phyloP scores from a whole-genome alignment of 129 eudicot genomes.

The Scalesia atractyloides region DNA sequence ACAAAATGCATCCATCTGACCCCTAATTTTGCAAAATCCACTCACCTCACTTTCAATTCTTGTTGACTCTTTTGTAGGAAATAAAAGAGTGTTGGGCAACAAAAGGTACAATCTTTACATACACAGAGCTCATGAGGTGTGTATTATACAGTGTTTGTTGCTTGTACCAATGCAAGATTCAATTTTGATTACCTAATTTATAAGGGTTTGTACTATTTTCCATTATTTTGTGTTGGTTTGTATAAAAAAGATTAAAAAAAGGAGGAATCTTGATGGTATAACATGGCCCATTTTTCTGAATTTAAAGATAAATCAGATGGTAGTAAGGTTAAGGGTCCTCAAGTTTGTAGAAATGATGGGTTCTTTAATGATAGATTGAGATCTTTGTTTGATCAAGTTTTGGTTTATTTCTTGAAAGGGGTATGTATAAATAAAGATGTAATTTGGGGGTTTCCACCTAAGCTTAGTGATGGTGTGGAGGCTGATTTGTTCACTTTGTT shows the following conservation, averaged over 20 bases:
- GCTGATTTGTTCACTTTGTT: conserved; percentile 69
- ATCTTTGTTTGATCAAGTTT: conserved; percentile 67
- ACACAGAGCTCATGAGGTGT: conserved; percentile 10
- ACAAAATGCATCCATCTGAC: conserved; percentile 31
- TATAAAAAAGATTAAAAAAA: conserved; percentile 8
- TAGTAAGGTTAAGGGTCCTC: conserved; percentile 9
- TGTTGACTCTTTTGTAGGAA: conserved; percentile 40
- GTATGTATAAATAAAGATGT: conserved; percentile 41
- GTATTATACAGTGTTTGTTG: conserved; percentile 17
- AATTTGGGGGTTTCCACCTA: conserved; percentile 54
- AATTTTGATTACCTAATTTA: conserved; percentile 23
- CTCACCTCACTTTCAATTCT: conserved; percentile 19
- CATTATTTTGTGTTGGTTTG: conserved; percentile 7
- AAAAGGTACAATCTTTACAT: conserved; percentile 29
- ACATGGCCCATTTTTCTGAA: conserved; percentile 53
- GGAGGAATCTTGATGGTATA: conserved; percentile 28
- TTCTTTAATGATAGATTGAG: conserved; percentile 40
- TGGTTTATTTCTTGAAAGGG: conserved; percentile 49
- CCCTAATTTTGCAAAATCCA: conserved; percentile 22
- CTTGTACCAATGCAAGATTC: conserved; percentile 28
- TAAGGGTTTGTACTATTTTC: conserved; percentile 29
- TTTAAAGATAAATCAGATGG: conserved; percentile 26
- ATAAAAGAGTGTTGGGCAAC: conserved; percentile 24
- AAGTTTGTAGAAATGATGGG: conserved; percentile 8
- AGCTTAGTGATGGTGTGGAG: conserved; percentile 56